Evolutionary conservation across 1,284 basidiomycete genomes (phyloP), one percentile per base, ranked within the genome.

Genomic region (Xerocomus minutiporus): DNA sequence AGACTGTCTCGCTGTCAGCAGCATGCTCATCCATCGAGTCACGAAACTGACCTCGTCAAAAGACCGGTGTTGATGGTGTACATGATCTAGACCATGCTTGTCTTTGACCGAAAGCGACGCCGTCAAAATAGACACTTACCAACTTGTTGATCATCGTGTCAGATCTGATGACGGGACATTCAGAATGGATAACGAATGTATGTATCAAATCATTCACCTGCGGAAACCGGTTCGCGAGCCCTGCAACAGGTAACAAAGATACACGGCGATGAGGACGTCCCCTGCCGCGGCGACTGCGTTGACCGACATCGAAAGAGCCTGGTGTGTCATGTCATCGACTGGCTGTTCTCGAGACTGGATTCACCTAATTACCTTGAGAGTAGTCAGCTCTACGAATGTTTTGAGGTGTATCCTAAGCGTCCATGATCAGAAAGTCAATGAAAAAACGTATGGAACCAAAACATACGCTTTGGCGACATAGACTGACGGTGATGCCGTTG

Each of bases 241-340:
- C 57, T 79, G 78, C 26, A 86, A 71, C 49, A 84, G 65, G 0
- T 57, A 66, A 57, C 79, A 82, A 32, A 85, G 73, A 28, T 73
- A 69, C 0, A 59, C 61, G 1, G 83, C 79, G 49, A 86, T 85
- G 28, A 82, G 63, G 15, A 83, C 73, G 54, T 86, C 83, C 1
- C 78, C 76, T 4, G 73, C 79, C 0, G 80, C 83, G 0, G 81
- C 80, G n/a, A 82, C 70, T 0, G 74, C 76, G 55, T 84, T 85
- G 48, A 84, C 75, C 15, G 74, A 58, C 59, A 83, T 79, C 0
- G 82, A 82, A 12, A 84, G 71, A 17, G 59, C 60, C 66, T 66
- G 25, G 20, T 1, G 6, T 9, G 0, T 36, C 3, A 38, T 9
- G 1, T 36, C 4, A 39, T 65, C 36, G 57, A 48, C 8, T 4